Evolutionary conservation across 2,329 filamentous ascomycete genomes (phyloP).

Genomic region (Aspergillus japonicus): DNA sequence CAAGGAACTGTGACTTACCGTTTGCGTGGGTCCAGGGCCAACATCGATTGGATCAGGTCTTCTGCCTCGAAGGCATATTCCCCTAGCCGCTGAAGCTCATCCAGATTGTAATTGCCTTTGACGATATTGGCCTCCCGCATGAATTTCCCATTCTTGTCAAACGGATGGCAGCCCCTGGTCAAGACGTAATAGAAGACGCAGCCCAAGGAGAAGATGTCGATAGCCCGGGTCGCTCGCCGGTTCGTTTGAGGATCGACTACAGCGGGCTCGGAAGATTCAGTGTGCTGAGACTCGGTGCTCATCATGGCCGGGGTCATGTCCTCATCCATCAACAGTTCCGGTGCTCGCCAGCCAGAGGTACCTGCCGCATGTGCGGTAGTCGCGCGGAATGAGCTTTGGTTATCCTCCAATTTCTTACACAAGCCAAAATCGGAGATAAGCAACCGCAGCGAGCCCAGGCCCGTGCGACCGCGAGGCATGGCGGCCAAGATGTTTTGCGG

Average conservation of each 20-base stretch:
- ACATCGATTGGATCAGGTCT: constrained; percentile 82
- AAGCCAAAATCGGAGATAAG: constrained; percentile 97
- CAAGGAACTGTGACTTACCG: constrained; percentile 40
- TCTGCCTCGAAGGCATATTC: constrained; percentile 84
- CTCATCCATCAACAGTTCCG: constrained; percentile 83
- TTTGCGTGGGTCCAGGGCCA: constrained; percentile 62
- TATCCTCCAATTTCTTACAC: constrained; percentile 93
- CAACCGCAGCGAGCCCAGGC: constrained; percentile 69
- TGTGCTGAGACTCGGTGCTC: constrained; percentile 37
- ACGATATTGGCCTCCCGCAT: constrained; percentile 98
- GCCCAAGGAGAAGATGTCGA: constrained; percentile 95
- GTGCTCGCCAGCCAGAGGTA: constrained; percentile 94
- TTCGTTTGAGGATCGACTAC: constrained; percentile 58
- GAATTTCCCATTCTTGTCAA: constrained; percentile 89
- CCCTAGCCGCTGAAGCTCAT: constrained; percentile 70
- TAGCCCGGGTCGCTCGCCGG: constrained; percentile 86
- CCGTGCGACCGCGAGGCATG: constrained; percentile 52
- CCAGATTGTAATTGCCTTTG: constrained; percentile 75
- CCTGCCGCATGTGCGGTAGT: constrained; percentile 92
- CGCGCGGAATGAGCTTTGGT: constrained; percentile 90
- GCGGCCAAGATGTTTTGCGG: constrained; percentile 94
- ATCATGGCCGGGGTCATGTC: constrained; percentile 52
- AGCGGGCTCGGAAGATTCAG: constrained; percentile 48
- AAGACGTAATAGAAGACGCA: constrained; percentile 99
- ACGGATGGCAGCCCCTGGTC: constrained; percentile 87